Percentiles rank a stretch among this genome's conserved stretches.
phyloP scores from a whole-genome alignment of 2,329 filamentous ascomycete genomes.

The Venturia asperata region DNA sequence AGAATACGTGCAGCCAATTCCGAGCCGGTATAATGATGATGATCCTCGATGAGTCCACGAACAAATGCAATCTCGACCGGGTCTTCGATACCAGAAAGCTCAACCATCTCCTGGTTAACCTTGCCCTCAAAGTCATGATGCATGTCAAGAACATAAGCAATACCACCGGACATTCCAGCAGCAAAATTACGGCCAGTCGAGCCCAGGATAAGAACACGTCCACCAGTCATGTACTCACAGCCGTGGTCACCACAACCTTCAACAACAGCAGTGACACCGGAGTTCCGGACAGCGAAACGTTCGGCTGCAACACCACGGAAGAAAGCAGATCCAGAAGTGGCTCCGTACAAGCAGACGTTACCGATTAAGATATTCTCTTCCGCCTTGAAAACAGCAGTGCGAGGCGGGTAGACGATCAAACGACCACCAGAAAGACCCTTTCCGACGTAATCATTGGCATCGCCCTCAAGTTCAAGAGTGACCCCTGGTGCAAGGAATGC shows the following conservation, averaged over 20 bases:
- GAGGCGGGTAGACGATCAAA: slow-evolving; percentile 86
- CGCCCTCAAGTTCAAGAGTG: slow-evolving; percentile 89
- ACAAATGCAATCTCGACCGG: slow-evolving; percentile 84
- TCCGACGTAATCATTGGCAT: slow-evolving; percentile 93
- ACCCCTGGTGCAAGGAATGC: slow-evolving; percentile 89
- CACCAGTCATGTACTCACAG: slow-evolving; percentile 98
- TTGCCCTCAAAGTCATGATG: slow-evolving; percentile 84
- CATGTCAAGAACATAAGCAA: slow-evolving; percentile 88
- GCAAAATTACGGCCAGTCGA: slow-evolving; percentile 93
- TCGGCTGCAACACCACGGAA: slow-evolving; percentile 96
- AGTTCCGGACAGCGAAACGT: slow-evolving; percentile 94
- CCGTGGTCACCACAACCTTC: slow-evolving; percentile 95
- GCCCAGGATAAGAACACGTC: slow-evolving; percentile 79
- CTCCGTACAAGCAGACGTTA: slow-evolving; percentile 92
- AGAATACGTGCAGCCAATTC: slow-evolving; percentile 88
- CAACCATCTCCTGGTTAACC: slow-evolving; percentile 97
- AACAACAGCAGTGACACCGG: slow-evolving; percentile 89
- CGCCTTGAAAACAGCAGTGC: slow-evolving; percentile 84
- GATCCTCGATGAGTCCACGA: slow-evolving; percentile 87
- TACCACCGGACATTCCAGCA: slow-evolving; percentile 97
- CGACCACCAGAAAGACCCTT: slow-evolving; percentile 92
- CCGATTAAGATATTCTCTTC: slow-evolving; percentile 93
- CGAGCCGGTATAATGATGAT: slow-evolving; percentile 95
- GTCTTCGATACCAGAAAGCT: slow-evolving; percentile 75
- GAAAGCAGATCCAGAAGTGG: slow-evolving; percentile 83